Evolutionary conservation across 371 early-diverging fungal genomes (phyloP), one percentile per base, ranked within the genome.

Genomic region (Dinochytrium kinnereticum): DNA sequence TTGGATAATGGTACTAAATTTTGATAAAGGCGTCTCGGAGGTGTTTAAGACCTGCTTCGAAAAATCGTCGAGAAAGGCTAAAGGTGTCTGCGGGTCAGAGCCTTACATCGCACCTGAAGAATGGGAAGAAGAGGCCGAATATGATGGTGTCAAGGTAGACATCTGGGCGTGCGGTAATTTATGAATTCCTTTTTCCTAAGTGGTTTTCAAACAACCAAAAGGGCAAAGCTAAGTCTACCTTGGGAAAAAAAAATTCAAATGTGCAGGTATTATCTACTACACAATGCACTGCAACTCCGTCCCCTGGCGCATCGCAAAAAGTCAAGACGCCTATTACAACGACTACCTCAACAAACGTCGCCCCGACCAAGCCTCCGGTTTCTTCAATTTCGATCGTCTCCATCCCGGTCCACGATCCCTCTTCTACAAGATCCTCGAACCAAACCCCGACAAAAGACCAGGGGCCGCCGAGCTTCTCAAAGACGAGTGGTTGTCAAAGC

Each of bases 1-100:
- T n/a, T n/a, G n/a, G n/a, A n/a, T n/a, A n/a, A n/a, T n/a, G n/a
- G n/a, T n/a, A n/a, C n/a, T n/a, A n/a, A n/a, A n/a, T n/a, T n/a
- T n/a, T n/a, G n/a, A n/a, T n/a, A n/a, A 10, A 65, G 83, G 84
- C 37, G 96, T 96, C 3, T 92, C 99, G 0, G 94, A 95, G 65
- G 96, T 98, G 0, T 96, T 96, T 85, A 85, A 91, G 55, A 92
- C 86, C 3, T 74, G 73, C 37, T 86, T 78, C 39, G 83, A 83
- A 68, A 76, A 72, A 69, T 57, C 74, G 36, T 78, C 84, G 0
- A 73, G 77, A 26, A 82, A 81, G 66, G 74, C 74, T 33, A 72
- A 74, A 50, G 87, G 87, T 17, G 67, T 83, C 19, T 84, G 82
- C 69, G 88, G 88, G 13, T 80, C 80, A 24, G 84, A 79, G 53